Evolutionary conservation across 2,329 filamentous ascomycete genomes (phyloP), one percentile per base, ranked within the genome.

Genomic region (Aspergillus brunneoviolaceus): DNA sequence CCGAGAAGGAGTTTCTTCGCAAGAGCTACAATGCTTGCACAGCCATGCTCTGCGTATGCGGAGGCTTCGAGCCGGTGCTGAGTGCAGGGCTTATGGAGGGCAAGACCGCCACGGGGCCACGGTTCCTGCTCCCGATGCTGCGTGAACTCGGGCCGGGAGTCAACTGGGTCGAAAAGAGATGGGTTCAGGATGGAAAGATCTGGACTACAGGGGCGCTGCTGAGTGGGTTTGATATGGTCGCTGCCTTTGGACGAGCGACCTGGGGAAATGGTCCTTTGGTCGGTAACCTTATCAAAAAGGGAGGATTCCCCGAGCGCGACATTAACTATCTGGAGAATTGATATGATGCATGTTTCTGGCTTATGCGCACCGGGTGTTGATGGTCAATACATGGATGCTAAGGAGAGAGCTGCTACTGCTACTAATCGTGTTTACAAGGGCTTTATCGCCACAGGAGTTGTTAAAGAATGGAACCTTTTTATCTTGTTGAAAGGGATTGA

Each of bases 131-230:
- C 9, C 45, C 53, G 1, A 21, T 14, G 42, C 33, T 55, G 27
- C 35, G 49, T 7, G 19, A 58, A 23, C 45, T 45, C 5, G 23
- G 49, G 2, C 55, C 55, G 0, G 35, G 49, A 0, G 45, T 33
- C 0, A 52, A 31, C 23, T 58, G 55, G 55, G 55, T 58, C 5
- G 49, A 58, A n/a, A 58, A 58, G 55, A 33, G 55, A 23, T 58
- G 49, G 33, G 55, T 51, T 9, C 11, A 16, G 4, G 55, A 57
- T 51, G 49, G n/a, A 1, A 58, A 58, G 25, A 33, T 58, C 23
- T 58, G 55, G 55, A 58, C 49, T n/a, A 58, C 55, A 12, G 55
- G 55, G 9, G 16, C 23, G 21, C 29, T 58, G 55, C 27, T 58
- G 33, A 58, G 51, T n/a, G 55, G 55, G 2, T 12, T 58, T 2